These are phyloP conservation scores for Trypanosoma platydactyli DNA, from an alignment of 208 protist species.

Conservation along the genomic window DNA sequence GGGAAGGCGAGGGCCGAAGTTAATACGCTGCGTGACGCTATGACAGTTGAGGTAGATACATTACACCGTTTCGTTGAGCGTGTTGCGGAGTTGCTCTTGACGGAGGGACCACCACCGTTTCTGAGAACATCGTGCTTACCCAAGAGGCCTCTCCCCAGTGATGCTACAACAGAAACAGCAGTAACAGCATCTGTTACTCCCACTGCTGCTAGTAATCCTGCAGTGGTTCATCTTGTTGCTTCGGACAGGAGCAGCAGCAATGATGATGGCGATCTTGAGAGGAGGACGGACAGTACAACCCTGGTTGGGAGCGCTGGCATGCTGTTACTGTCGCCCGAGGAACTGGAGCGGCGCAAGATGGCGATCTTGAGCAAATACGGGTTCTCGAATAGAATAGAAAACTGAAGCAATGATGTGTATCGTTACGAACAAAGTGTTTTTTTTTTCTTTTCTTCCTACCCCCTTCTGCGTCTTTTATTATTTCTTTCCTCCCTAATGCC, in stretches of 20 bases:
- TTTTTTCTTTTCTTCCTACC: constrained; percentile 14
- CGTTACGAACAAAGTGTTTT: constrained; percentile 3
- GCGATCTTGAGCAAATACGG: constrained; percentile 88
- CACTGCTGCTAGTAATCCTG: background rate
- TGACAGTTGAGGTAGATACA: constrained; percentile 9
- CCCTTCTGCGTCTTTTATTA: too few species aligned
- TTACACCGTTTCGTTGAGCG: constrained; percentile 1
- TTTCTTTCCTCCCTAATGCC: constrained; percentile 3
- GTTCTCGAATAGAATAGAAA: constrained; percentile 14
- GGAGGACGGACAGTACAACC: too few species aligned
- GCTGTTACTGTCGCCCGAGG: constrained; percentile 47
- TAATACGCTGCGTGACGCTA: background rate
- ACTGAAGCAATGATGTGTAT: constrained; percentile 13
- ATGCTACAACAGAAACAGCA: background rate
- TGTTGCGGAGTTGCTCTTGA: constrained; percentile 5
- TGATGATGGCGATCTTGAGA: background rate
- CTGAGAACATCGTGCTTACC: background rate
- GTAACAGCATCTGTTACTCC: background rate
- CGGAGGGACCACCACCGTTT: background rate
- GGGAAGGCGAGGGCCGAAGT: background rate
- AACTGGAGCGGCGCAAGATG: constrained; percentile 91
- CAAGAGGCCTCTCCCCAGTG: too few species aligned
- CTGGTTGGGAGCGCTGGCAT: constrained; percentile 6
- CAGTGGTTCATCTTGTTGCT: background rate
- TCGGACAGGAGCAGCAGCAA: background rate